Conservation (phyloP, 192 early-diverging fungal genomes). For the Coemansia biformis region DNA sequence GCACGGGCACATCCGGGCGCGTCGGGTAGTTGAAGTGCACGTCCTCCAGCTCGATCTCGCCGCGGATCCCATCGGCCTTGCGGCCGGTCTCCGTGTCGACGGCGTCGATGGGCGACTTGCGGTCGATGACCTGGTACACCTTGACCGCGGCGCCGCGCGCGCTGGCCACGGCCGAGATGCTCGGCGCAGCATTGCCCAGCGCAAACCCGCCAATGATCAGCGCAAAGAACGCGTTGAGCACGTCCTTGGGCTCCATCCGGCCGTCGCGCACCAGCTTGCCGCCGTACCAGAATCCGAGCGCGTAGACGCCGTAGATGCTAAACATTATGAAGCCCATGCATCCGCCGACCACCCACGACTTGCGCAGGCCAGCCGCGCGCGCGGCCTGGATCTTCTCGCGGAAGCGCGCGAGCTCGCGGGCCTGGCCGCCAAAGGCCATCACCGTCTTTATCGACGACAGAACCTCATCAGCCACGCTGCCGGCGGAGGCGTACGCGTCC, state of each 20-base stretch:
- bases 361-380: slow-evolving; percentile 57
- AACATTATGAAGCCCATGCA: slow-evolving; percentile 73
- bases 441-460: slow-evolving; percentile 84
- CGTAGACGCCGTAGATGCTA: slow-evolving; percentile 69
- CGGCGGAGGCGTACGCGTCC: slow-evolving; percentile 75
- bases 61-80: slow-evolving; percentile 49
- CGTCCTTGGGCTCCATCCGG: slow-evolving; percentile 48
- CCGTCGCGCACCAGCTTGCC: slow-evolving; percentile 53
- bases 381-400: slow-evolving; percentile 57
- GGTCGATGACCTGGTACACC: slow-evolving; percentile 78
- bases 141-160: slow-evolving; percentile 76
- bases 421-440: slow-evolving; percentile 73
- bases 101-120: slow-evolving; percentile 71
- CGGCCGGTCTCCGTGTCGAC: slow-evolving; percentile 31
- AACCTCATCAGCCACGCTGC: slow-evolving; percentile 80
- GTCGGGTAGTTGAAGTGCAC: slow-evolving; percentile 83
- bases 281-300: slow-evolving; percentile 84
- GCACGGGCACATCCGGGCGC: slow-evolving; percentile 73
- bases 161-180: slow-evolving; percentile 67
- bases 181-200: slow-evolving; percentile 65
- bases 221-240: slow-evolving; percentile 83
- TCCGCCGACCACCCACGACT: slow-evolving; percentile 55
- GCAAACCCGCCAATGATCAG: slow-evolving; percentile 80
- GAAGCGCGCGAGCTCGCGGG: slow-evolving; percentile 64
- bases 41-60: slow-evolving; percentile 68